Evolutionary conservation across 306 rosid genomes (phyloP).

Genomic region (Oxytropis ochrocephala): DNA sequence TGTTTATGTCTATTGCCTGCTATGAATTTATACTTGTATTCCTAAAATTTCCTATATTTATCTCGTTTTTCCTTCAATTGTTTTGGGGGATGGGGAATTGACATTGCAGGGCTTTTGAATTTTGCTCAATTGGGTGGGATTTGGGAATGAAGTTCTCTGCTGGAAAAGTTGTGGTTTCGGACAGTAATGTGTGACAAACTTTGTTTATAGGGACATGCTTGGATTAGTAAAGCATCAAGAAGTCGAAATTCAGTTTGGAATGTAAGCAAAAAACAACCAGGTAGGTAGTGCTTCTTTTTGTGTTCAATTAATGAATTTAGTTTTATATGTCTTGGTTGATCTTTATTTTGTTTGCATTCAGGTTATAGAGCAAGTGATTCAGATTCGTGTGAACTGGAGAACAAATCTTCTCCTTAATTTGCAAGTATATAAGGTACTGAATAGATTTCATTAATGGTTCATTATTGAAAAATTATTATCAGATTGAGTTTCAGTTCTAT

Average conservation of each 20-base stretch:
- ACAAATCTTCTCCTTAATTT: slow-evolving; percentile 21
- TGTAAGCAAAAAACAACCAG: slow-evolving; percentile 63
- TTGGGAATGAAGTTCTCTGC: not conserved
- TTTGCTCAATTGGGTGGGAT: not conserved
- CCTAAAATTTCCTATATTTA: not conserved
- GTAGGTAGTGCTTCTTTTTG: slow-evolving; percentile 25
- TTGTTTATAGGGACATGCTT: no score
- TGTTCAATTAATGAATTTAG: not conserved
- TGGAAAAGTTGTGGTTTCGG: not conserved
- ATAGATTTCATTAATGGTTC: not conserved
- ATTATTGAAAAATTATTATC: not conserved
- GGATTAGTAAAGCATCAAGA: no score
- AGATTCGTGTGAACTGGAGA: slow-evolving; percentile 47
- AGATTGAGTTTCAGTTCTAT: slow-evolving; percentile 3
- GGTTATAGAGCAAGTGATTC: slow-evolving; percentile 83
- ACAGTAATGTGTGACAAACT: no score
- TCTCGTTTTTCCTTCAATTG: not conserved
- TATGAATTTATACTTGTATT: not conserved
- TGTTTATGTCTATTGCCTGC: not conserved
- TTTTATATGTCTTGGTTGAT: slow-evolving; percentile 14
- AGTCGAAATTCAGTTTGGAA: no score
- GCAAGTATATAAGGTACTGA: slow-evolving; percentile 11
- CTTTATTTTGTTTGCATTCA: slow-evolving; percentile 21
- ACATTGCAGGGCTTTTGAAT: not conserved
- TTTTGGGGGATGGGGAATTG: not conserved